Conservation (phyloP, 345 rosid genomes). For the Viola odorata region DNA sequence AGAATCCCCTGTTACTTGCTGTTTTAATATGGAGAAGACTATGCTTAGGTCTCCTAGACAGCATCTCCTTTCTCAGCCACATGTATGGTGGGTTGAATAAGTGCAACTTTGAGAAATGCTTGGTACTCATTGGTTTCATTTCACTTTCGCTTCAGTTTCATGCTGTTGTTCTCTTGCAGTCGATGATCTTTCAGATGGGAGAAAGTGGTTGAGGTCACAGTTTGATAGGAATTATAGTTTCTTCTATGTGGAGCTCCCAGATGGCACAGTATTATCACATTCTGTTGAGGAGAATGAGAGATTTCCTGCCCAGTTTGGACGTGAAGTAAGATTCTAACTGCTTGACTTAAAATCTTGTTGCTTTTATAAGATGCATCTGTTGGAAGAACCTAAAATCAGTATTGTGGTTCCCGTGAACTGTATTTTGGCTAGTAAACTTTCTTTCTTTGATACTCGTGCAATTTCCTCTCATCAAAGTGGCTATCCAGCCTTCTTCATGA, state of each 20-base stretch:
- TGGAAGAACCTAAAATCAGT: background rate
- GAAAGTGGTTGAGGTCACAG: conserved; percentile 61
- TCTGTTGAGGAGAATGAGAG: conserved; percentile 62
- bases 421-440: background rate
- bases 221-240: conserved; percentile 49
- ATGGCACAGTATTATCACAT: conserved; percentile 55
- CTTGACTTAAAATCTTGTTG: background rate
- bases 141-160: background rate
- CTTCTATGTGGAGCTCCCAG: conserved; percentile 81
- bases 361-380: background rate
- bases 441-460: background rate
- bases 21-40: background rate
- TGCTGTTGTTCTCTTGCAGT: conserved; percentile 32
- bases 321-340: conserved; percentile 48
- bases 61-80: background rate
- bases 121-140: conserved; percentile 5
- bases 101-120: background rate
- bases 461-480: background rate
- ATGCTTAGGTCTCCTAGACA: background rate
- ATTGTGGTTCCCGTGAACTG: background rate
- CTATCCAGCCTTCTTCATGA: background rate
- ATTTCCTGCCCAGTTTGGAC: conserved; percentile 89
- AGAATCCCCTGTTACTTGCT: too few relatives aligned
- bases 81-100: background rate
- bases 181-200: conserved; percentile 44